Evolutionary conservation across 2,329 filamentous ascomycete species (phyloP), one percentile per base, ranked within the genome.

Genomic region (Cordyceps militaris): DNA sequence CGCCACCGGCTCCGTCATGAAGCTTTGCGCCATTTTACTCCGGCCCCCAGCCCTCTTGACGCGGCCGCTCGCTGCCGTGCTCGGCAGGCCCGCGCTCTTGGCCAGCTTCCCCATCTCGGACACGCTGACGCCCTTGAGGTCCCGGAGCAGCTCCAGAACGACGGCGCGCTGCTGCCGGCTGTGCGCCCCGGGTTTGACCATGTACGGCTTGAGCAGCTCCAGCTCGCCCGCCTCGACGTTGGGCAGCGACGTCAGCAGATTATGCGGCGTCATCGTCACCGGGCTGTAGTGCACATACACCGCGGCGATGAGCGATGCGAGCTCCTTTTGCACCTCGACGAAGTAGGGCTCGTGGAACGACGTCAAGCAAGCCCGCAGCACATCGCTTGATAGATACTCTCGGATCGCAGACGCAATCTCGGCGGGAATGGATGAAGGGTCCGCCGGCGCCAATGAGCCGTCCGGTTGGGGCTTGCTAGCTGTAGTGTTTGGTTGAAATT

Each of bases 271-370:
- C 7, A 78, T 67, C 8, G 87, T 92, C 32, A 82, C 72, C 0
- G 82, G 76, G 13, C 84, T 83, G 69, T 96, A 96, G 61, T 88
- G 82, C 9, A 87, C 81, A 65, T 96, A 79, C 61, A 97, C 94
- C 4, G 86, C 83, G 0, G 92, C 92, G 61, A 99, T 96, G 38
- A 97, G 79, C 23, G 86, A 83, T 0, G 91, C 93, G 23, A 99
- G 80, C 53, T 99, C 92, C 69, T 92, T 93, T 67, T 99, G 94
- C 61, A 95, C 83, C 64, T 99, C 94, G 34, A 97, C 92, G 71
- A 97, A 99, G 71, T 97, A 97, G 0, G 91, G 87, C 64, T 99
- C 94, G 72, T 97, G 89, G 52, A 99, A 84, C 2, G 89, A 95
- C 1, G 87, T 89, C 69, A 97, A 89, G 66, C 89, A 93, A 0